These are phyloP conservation scores for Hemisphaericaspora nanyangensis DNA, from an alignment of 805 yeast species.

Conservation along the genomic window DNA sequence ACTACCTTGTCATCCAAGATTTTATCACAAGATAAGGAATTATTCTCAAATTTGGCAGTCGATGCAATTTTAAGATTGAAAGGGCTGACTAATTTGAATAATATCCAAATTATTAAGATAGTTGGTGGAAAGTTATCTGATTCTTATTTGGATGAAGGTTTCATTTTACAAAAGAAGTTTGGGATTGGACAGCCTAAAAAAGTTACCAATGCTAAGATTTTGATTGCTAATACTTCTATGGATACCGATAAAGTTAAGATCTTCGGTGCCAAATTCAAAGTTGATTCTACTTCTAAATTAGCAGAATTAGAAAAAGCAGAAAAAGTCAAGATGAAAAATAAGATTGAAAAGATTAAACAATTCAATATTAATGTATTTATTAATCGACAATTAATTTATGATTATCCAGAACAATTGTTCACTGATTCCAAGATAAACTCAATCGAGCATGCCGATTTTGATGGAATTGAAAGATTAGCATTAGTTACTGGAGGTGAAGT, in stretches of 20 bases:
- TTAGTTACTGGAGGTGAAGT: constrained; percentile 98
- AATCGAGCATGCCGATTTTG: constrained; percentile 97
- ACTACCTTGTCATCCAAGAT: constrained; percentile 94
- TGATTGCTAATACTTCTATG: constrained; percentile 92
- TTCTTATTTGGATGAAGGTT: constrained; percentile 94
- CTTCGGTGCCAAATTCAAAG: constrained; percentile 96
- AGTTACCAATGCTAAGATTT: constrained; percentile 75
- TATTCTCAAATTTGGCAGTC: constrained; percentile 86
- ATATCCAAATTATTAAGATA: constrained; percentile 90
- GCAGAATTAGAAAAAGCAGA: constrained; percentile 95
- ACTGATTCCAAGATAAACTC: constrained; percentile 84
- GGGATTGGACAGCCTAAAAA: constrained; percentile 93
- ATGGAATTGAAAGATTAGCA: constrained; percentile 94
- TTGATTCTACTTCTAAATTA: constrained; percentile 88
- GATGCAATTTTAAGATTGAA: constrained; percentile 87
- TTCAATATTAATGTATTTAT: constrained; percentile 88
- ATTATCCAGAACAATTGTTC: constrained; percentile 95
- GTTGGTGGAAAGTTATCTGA: constrained; percentile 90
- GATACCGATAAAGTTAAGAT: constrained; percentile 97
- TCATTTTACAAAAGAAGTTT: constrained; percentile 83
- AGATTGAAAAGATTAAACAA: constrained; percentile 83
- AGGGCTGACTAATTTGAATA: constrained; percentile 84
- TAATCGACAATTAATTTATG: constrained; percentile 94
- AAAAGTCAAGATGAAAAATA: constrained; percentile 84
- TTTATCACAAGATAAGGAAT: constrained; percentile 88